Evolutionary conservation across 305 asterid genomes (phyloP), one percentile per base, ranked within the genome.

Genomic region (Solanum hybrid): DNA sequence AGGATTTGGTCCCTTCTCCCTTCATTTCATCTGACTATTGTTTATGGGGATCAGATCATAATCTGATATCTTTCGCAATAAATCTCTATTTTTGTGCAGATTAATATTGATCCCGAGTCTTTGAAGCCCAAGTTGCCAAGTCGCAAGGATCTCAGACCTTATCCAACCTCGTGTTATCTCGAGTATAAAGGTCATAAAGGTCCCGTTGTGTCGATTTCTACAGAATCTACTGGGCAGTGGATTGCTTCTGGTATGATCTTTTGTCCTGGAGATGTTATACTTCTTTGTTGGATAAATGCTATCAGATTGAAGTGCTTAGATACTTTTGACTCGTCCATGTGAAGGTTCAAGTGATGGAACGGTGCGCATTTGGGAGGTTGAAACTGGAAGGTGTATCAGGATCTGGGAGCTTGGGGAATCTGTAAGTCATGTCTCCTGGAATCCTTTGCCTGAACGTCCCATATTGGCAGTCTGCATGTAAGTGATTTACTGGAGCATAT

Each of bases 121-220:
- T 93, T 97, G 93, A 97, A 96, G 91, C 99, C 99, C 78, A 97
- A 97, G 96, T 91, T 95, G 89, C 99, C 99, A 22, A 97, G 97
- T 90, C 97, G 95, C 76, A 96, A 93, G 93, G 98, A 95, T 92
- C 99, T 96, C 77, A 97, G 91, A 87, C 99, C 99, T 35, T 97
- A 95, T 91, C 99, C 99, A 78, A 93, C 94, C 17, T 94, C 95
- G 24, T 95, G 99, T 91, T 96, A 95, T 92, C 98, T 96, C 7
- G 98, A 95, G 94, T 97, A 97, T 93, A 95, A 90, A 94, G 99
- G 99, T 90, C 99, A 97, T 87, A 93, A 85, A 87, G 99, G 98
- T 92, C 96, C 99, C 22, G 98, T 97, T 86, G 89, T 91, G 71
- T 94, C 98, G 71, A 95, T 97, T 88, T 95, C 95, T 78, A 90